Evolutionary conservation across 1,284 basidiomycete genomes (phyloP).

Genomic region (Pseudozyma pruni): DNA sequence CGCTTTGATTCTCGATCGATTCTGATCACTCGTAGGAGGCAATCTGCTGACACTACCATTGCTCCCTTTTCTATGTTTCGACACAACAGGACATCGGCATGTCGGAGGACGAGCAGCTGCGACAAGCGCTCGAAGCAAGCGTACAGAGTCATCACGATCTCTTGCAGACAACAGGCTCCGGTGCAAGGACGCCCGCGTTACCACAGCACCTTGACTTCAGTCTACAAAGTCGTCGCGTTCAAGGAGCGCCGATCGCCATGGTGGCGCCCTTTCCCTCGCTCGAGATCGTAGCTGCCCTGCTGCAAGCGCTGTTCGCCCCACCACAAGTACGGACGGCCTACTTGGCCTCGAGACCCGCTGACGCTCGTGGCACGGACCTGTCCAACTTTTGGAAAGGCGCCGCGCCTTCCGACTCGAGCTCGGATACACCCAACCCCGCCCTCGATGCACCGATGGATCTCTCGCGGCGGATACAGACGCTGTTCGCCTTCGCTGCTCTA

Average conservation of each 20-base stretch:
- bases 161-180: conserved; percentile 21
- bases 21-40: not conserved
- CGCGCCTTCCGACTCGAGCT: conserved; percentile 12
- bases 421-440: not conserved
- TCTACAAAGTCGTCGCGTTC: conserved; percentile 15
- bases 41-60: conserved; percentile 5
- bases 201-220: conserved; percentile 36
- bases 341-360: conserved; percentile 17
- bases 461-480: conserved; percentile 37
- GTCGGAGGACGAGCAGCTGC: conserved; percentile 52
- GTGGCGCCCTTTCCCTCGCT: conserved; percentile 39
- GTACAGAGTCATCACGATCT: conserved; percentile 46
- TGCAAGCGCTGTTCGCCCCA: conserved; percentile 41
- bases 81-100: conserved; percentile 25
- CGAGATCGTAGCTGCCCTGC: conserved; percentile 28
- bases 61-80: not conserved
- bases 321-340: conserved; percentile 31
- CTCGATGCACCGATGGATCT: conserved; percentile 32
- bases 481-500: conserved; percentile 37
- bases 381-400: conserved; percentile 47
- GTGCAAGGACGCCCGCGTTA: conserved; percentile 32
- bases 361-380: conserved; percentile 27
- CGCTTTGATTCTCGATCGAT: conserved; percentile 6
- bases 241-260: conserved; percentile 39
- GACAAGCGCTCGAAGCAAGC: conserved; percentile 48